Base-by-base conservation (phyloP, 2,329 filamentous ascomycete species). In the Aspergillus piperis region DNA sequence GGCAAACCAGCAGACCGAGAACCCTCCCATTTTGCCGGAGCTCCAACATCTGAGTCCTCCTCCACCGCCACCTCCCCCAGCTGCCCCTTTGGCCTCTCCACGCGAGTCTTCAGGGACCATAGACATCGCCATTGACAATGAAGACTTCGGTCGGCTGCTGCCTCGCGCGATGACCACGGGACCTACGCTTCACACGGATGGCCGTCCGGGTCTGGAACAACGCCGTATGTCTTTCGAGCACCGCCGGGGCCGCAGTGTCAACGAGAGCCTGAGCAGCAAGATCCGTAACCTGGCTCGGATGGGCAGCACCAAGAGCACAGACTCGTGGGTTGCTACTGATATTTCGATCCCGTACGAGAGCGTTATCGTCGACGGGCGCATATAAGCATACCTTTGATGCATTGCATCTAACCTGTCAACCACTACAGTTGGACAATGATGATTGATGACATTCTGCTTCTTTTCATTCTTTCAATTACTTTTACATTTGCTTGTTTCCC, bases 21-120 rank as follows among this genome's bases (percentile, higher is more conserved):
- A 65, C 23, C 82, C 83, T 11, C 81, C 83, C 8, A 75, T 86
- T 8, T 78, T 88, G 17, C 83, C 86, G 6, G 84, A 88, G 68
- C 78, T 88, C 8, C 85, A 87, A 68, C 86, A 88, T 70, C 76
- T 88, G 15, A 82, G 81, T 73, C 83, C 84, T 10, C 83, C 84
- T 0, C 81, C 82, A 2, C 81, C 80, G 15, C 81, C 81, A 21
- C 80, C 80, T n/a, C 71, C 76, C 10, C 79, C 81, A 7, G 54
- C 67, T 19, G 66, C 67, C 13, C 66, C 65, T 25, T 64, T 66
- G 11, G 65, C 55, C 21, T 77, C 74, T 2, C 70, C 70, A 0
- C 70, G 73, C 6, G 72, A 75, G 15, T 78, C 76, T 5, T 70
- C 75, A 0, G 75, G 71, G 2, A 78, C 75, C 0, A 78, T 76